Percentiles rank a stretch among this genome's conserved stretches.
phyloP scores from a whole-genome alignment of 2,329 filamentous ascomycete species.

The Penicillium sp. region DNA sequence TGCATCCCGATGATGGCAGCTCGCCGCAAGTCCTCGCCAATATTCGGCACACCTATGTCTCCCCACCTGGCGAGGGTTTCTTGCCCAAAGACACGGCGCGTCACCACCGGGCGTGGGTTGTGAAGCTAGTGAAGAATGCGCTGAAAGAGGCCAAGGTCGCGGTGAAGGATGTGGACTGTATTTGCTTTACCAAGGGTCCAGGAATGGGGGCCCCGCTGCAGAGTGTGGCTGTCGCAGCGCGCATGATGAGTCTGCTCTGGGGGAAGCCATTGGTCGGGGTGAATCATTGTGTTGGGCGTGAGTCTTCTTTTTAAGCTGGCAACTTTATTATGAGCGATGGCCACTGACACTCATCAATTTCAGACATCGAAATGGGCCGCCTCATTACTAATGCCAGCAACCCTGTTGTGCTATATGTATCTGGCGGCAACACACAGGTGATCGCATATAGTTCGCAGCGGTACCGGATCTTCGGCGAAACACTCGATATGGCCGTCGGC shows the following conservation, averaged over 20 bases:
- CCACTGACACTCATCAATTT: neutral
- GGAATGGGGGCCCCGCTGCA: conserved; percentile 95
- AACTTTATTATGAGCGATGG: neutral
- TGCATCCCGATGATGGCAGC: conserved; percentile 55
- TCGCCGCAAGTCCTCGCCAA: conserved; percentile 76
- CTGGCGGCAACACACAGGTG: conserved; percentile 93
- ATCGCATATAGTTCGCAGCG: conserved; percentile 92
- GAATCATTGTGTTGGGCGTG: conserved; percentile 91
- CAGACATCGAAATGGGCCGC: conserved; percentile 93
- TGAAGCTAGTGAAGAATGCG: conserved; percentile 70
- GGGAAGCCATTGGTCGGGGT: conserved; percentile 83
- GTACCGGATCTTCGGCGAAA: conserved; percentile 97
- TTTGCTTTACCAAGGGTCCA: conserved; percentile 92
- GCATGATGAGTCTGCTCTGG: conserved; percentile 79
- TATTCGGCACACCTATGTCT: conserved; percentile 86
- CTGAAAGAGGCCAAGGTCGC: conserved; percentile 61
- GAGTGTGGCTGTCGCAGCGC: conserved; percentile 76
- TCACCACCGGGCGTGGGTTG: conserved; percentile 84
- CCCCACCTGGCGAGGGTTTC: conserved; percentile 89
- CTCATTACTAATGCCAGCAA: conserved; percentile 84
- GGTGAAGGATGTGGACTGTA: conserved; percentile 69
- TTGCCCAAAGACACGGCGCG: conserved; percentile 91
- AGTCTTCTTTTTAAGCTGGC: conserved; percentile 19
- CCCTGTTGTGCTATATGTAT: conserved; percentile 92
- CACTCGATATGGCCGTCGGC: conserved; percentile 92